Evolutionary conservation across 2,329 filamentous ascomycete species (phyloP).

Genomic region (Sporothrix pallida): DNA sequence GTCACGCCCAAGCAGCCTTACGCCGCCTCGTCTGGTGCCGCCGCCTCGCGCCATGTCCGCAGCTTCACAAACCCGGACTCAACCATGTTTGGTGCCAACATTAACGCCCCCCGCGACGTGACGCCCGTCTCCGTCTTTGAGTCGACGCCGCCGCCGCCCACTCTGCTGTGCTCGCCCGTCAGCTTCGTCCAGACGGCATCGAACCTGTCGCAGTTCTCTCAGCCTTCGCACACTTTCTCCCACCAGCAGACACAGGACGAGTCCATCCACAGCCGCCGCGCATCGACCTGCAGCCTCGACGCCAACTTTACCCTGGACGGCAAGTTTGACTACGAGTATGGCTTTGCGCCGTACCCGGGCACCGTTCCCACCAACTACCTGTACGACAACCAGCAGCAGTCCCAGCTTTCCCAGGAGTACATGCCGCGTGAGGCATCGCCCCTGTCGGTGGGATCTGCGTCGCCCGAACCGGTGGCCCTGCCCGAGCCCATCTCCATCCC

Average conservation of each 20-base stretch:
- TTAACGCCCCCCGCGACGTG: too few relatives aligned
- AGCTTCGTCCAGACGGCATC: conserved; percentile 50
- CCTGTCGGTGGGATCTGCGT: conserved; percentile 46
- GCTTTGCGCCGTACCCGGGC: conserved; percentile 84
- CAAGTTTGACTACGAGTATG: conserved; percentile 64
- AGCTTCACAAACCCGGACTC: conserved; percentile 68
- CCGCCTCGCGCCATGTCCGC: conserved; percentile 57
- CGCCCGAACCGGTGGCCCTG: conserved; percentile 35
- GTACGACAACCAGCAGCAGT: conserved; percentile 44
- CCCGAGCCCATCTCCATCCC: conserved; percentile 57
- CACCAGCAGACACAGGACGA: conserved; percentile 42
- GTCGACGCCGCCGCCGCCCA: conserved; percentile 50
- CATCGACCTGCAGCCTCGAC: conserved; percentile 72
- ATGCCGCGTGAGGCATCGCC: conserved; percentile 55
- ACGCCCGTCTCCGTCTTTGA: conserved; percentile 34
- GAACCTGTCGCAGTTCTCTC: conserved; percentile 10
- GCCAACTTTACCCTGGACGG: conserved; percentile 44
- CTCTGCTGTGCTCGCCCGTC: conserved; percentile 71
- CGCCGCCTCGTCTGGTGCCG: conserved; percentile 42
- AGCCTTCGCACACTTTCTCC: not conserved
- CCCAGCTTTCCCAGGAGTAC: conserved; percentile 47
- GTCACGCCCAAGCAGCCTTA: conserved; percentile 26
- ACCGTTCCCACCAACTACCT: conserved; percentile 56
- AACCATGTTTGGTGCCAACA: too few relatives aligned
- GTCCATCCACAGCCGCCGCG: conserved; percentile 55